Base-by-base conservation (phyloP, 1,139 yeast species). In the Blastobotrys serpentis region DNA sequence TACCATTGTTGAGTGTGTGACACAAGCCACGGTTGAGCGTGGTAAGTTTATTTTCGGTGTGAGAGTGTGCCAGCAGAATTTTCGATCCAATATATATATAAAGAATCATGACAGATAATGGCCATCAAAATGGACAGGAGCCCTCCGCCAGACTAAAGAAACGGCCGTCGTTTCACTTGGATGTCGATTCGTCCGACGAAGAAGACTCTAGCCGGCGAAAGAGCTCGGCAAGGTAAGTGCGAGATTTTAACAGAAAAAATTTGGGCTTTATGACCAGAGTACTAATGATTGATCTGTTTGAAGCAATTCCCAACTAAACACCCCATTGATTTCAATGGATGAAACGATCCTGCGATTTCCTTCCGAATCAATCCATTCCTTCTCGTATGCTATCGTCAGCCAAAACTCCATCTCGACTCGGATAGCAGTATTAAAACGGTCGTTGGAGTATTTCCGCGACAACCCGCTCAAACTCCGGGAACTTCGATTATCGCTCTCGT, bases 381-480 rank as follows among this genome's bases (percentile, higher is more conserved):
- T 85, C 61, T 86, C 95, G 0, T 87, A 86, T 64, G 89, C 94
- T 4, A 87, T 85, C 52, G 71, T 86, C 49, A 83, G 94, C 3
- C 92, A 89, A 17, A 84, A 85, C 60, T 84, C 95, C 1, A 67
- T 87, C 50, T 87, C 94, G 0, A 78, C 86, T 47, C 71, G 96
- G 49, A 69, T 87, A 52, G 82, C 83, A 52, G 89, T 86, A 16
- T 71, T 87, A 58, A 85, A 82, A 59, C 70, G 95, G 54, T 84
- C 94, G 5, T 68, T 87, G 45, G 88, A 86, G 62, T 84, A 86
- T 42, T 66, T 85, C 40, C 68, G 79, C 50, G 89, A 82, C 47
- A 69, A 55, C 86, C 60, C 55, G 44, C 48, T 45, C 18, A 52
- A 51, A 56, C 46, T 45, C 40, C 37, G 44, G 19, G 61, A 52